Conservation (phyloP, 768 basidiomycete species). For the Suillus tomentosus region DNA sequence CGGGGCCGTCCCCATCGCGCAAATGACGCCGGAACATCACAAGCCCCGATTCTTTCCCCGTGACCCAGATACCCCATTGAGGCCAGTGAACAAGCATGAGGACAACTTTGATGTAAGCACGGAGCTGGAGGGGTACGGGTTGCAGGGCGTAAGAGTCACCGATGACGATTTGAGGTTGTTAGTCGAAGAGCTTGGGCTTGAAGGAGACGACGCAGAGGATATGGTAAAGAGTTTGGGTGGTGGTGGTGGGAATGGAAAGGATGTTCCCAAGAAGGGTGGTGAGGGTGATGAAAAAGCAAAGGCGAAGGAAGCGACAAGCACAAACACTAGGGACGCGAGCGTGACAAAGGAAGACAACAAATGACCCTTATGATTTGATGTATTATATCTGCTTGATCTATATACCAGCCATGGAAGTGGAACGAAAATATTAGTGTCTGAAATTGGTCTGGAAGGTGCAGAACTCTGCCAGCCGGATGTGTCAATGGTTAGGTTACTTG, state of each 20-base stretch:
- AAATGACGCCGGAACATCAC: slow-evolving; percentile 81
- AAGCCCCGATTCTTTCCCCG: slow-evolving; percentile 55
- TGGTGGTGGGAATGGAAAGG: slow-evolving; percentile 25
- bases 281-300: slow-evolving; percentile 15
- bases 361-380: not conserved
- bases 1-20: slow-evolving; percentile 69
- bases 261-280: slow-evolving; percentile 16
- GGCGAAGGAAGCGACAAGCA: slow-evolving; percentile 7
- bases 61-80: slow-evolving; percentile 46
- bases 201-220: slow-evolving; percentile 75
- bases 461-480: not conserved
- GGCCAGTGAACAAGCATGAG: slow-evolving; percentile 58
- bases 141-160: slow-evolving; percentile 78
- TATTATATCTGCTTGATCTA: slow-evolving; percentile 12
- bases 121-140: slow-evolving; percentile 66
- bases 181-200: slow-evolving; percentile 74
- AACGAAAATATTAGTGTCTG: slow-evolving; percentile 6
- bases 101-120: slow-evolving; percentile 66
- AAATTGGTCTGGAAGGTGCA: not conserved
- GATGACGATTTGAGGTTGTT: slow-evolving; percentile 72
- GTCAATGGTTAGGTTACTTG: not conserved
- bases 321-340: slow-evolving; percentile 4
- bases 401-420: slow-evolving; percentile 1
- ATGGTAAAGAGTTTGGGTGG: slow-evolving; percentile 64
- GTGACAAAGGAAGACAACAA: slow-evolving; percentile 8